These are phyloP conservation scores for Lenwebbia sp. DNA, from an alignment of 345 rosid genomes.

Conservation along the genomic window DNA sequence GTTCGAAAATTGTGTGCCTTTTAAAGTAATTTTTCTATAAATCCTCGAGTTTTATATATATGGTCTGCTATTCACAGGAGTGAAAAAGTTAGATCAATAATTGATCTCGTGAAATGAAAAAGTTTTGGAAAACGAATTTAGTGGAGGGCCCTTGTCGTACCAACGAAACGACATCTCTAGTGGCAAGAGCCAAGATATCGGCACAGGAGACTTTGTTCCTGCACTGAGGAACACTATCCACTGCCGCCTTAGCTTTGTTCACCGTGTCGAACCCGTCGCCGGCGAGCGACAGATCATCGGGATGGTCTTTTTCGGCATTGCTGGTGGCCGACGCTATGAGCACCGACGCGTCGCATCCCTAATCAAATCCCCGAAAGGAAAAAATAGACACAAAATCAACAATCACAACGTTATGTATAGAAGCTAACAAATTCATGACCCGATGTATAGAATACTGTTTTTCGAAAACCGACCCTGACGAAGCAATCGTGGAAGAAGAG, in stretches of 20 bases:
- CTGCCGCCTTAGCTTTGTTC: slow-evolving; percentile 71
- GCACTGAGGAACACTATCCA: slow-evolving; percentile 62
- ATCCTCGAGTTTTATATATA: not conserved
- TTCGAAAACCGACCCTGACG: slow-evolving; percentile 28
- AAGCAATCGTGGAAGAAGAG: slow-evolving; percentile 65
- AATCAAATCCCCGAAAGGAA: not conserved
- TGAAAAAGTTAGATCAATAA: not conserved
- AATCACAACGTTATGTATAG: not conserved
- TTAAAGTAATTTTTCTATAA: not conserved
- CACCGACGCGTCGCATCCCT: slow-evolving; percentile 73
- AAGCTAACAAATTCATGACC: not conserved
- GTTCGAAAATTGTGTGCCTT: not conserved
- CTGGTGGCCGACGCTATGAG: slow-evolving; percentile 15
- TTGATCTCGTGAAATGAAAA: not conserved
- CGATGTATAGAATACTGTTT: not conserved
- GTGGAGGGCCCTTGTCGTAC: slow-evolving; percentile 8
- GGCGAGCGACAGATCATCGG: slow-evolving; percentile 45
- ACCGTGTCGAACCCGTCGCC: slow-evolving; percentile 90
- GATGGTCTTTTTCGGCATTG: slow-evolving; percentile 47
- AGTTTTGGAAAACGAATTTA: not conserved
- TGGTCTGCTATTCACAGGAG: not conserved
- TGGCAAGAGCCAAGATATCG: slow-evolving; percentile 81
- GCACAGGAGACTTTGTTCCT: slow-evolving; percentile 91
- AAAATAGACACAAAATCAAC: not conserved
- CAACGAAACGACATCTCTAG: slow-evolving; percentile 67